These are phyloP conservation scores for Nannochloropsis gaditana DNA, from an alignment of 108 stramenopile species.

Conservation along the genomic window DNA sequence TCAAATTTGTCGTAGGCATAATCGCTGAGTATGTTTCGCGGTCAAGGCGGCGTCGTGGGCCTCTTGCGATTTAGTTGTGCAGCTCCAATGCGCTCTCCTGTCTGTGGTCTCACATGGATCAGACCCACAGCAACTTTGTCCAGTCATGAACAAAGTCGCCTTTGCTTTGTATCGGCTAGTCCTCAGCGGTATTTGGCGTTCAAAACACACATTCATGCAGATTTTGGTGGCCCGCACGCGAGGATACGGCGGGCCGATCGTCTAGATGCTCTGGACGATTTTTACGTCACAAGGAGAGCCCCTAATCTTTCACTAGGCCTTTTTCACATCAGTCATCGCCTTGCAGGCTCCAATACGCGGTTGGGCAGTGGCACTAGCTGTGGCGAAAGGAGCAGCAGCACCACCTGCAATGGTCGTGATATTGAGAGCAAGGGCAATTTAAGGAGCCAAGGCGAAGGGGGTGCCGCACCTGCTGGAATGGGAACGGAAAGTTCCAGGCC, in stretches of 20 bases:
- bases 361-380: not conserved
- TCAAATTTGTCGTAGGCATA: too few species aligned
- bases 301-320: not conserved
- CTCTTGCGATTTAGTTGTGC: not conserved
- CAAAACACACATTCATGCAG: not conserved
- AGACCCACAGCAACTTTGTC: conserved; percentile 2
- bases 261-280: not conserved
- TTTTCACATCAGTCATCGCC: not conserved
- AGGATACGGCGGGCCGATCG: not conserved
- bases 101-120: not conserved
- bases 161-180: not conserved
- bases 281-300: not conserved
- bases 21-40: not conserved
- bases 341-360: not conserved
- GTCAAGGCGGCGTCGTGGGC: not conserved
- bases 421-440: not conserved
- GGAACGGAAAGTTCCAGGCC: not conserved
- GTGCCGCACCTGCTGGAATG: not conserved
- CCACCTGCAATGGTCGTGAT: not conserved
- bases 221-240: not conserved
- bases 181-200: not conserved
- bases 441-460: not conserved
- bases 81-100: not conserved
- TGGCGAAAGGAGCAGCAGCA: not conserved
- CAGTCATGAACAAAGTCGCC: not conserved